Percentiles rank a stretch among this genome's conserved stretches.
These are phyloP conservation scores for Fusarium clavum DNA, from an alignment of 2,329 filamentous ascomycete genomes.

Conservation along the genomic window DNA sequence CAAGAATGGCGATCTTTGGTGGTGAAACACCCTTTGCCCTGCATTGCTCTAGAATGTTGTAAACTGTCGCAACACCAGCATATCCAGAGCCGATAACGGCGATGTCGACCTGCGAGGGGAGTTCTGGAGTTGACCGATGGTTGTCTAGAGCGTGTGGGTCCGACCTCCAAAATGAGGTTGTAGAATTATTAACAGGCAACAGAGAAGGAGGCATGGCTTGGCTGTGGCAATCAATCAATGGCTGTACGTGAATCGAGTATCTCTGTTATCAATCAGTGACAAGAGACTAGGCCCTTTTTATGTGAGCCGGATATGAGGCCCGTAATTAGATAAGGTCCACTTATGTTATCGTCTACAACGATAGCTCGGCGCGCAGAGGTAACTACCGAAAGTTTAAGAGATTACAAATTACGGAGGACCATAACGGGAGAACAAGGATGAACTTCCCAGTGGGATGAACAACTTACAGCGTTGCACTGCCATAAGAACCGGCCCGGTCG, in stretches of 20 bases:
- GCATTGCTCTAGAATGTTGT: background rate
- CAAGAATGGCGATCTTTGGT: conserved; percentile 1
- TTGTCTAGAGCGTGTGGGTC: background rate
- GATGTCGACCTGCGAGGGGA: background rate
- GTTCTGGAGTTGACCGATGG: background rate
- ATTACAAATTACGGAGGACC: background rate
- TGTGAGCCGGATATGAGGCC: background rate
- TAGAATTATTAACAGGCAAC: background rate
- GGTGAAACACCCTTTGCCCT: background rate
- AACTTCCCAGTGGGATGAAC: background rate
- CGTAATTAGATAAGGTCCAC: background rate
- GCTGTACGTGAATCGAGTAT: background rate
- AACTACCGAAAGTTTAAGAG: background rate
- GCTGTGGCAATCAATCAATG: background rate
- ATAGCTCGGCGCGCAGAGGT: background rate
- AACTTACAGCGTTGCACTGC: background rate
- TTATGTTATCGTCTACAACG: background rate
- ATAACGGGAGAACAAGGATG: background rate
- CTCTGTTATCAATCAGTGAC: background rate
- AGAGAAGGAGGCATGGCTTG: background rate
- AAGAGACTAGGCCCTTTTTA: background rate
- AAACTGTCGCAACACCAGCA: background rate
- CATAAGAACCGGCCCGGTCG: conserved; percentile 1
- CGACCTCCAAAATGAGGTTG: conserved; percentile 4
- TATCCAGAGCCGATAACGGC: background rate